Conservation (phyloP, 352 stramenopile species). For the Globisporangium paroecandrum region DNA sequence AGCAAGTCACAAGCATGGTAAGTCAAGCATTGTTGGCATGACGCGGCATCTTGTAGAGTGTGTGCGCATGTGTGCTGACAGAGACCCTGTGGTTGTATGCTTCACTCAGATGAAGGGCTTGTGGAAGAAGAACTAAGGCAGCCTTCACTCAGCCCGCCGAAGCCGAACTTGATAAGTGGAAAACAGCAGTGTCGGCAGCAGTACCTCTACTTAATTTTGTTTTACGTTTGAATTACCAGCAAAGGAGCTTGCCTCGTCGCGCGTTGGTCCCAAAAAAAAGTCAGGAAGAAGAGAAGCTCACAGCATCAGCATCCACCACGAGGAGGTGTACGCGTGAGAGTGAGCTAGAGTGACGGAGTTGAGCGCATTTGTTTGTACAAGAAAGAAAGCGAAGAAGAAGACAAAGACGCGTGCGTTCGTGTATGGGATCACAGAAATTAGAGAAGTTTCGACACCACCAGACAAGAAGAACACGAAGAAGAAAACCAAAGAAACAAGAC, state of each 20-base stretch:
- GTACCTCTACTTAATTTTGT: constrained; percentile 25
- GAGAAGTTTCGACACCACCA: constrained; percentile 6
- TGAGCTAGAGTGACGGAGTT: not conserved
- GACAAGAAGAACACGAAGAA: not conserved
- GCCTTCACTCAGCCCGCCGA: not conserved
- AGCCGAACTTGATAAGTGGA: not conserved
- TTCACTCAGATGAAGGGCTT: constrained; percentile 67
- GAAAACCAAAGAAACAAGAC: not conserved
- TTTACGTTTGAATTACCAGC: constrained; percentile 24
- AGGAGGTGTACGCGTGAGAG: not conserved
- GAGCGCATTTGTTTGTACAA: constrained; percentile 15
- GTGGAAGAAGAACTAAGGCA: constrained; percentile 77
- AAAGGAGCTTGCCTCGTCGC: not conserved
- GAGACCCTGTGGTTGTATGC: not conserved
- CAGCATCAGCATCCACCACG: not conserved
- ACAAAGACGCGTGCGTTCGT: not conserved
- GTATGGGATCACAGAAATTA: constrained; percentile 5
- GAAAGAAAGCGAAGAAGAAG: not conserved
- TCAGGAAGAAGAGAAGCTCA: not conserved
- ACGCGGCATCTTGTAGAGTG: not conserved
- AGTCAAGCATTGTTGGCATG: constrained; percentile 6
- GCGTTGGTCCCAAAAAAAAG: not conserved
- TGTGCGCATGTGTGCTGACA: not conserved
- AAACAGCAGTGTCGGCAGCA: not conserved
- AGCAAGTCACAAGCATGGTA: constrained; percentile 55